Evolutionary conservation across 257 asterid genomes (phyloP), one percentile per base, ranked within the genome.

Genomic region (Orobanche coerulescens): DNA sequence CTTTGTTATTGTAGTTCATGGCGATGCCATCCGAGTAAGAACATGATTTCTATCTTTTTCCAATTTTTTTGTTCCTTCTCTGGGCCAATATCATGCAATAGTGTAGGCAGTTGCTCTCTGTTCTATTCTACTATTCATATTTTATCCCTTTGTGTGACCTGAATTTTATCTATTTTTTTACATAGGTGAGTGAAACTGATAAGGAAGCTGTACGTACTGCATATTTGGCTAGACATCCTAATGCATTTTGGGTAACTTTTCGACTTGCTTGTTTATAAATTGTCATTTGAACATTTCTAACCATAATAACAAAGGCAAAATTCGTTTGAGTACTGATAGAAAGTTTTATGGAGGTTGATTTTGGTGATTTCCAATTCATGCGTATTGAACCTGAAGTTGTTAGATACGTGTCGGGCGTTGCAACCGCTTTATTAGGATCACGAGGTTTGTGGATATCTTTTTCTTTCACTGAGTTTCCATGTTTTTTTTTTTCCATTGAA

Each of bases 301-400:
- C 44, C 15, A 8, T 10, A 34, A 14, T 48, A 14, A 16, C 46
- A 55, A 44, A n/a, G n/a, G n/a, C n/a, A n/a, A 54, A 57, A 53
- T 44, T 57, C 37, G 31, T 24, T 71, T 39, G 66, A 57, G 13
- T 52, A 11, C 58, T 76, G 61, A 77, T 59, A 28, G 36, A 59
- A 70, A 22, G 34, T 47, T 59, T 62, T 72, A 18, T 75, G 72
- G 76, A 88, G 99, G 99, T 93, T 63, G 97, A 93, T 74, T 93
- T 86, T 73, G 98, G 98, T 57, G 98, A 93, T 72, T 93, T 93
- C 81, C 87, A 84, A 53, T 89, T 93, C 75, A 37, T 93, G 81
- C 84, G 85, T 25, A 84, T 93, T 64, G 94, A 89, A 75, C 97
- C 97, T 39, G 78, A 73, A 71, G 84, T 77, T 73, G 82, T 93